These are phyloP conservation scores for Peziza echinospora DNA, from an alignment of 495 filamentous ascomycete genomes.

Conservation along the genomic window DNA sequence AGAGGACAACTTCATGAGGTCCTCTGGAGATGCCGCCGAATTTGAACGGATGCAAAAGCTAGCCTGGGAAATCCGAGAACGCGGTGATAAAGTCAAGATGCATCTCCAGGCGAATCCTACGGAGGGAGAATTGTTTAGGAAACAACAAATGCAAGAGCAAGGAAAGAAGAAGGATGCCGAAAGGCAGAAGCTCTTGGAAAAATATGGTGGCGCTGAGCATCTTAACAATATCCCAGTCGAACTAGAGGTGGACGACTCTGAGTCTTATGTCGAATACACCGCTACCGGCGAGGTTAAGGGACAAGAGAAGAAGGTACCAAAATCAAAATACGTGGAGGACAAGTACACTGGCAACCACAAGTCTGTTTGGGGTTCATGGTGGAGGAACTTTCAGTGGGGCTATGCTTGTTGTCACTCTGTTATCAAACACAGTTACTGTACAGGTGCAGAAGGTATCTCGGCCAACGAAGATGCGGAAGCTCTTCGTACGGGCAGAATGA, in stretches of 20 bases:
- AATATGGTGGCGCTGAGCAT: slow-evolving; percentile 60
- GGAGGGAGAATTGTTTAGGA: slow-evolving; percentile 61
- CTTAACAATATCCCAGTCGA: slow-evolving; percentile 39
- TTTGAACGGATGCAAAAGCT: slow-evolving; percentile 77
- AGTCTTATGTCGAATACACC: slow-evolving; percentile 90
- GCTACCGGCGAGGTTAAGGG: slow-evolving; percentile 77
- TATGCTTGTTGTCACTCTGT: slow-evolving; percentile 87
- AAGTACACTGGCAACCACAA: slow-evolving; percentile 77
- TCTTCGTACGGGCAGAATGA: slow-evolving; percentile 31
- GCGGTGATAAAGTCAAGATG: slow-evolving; percentile 43
- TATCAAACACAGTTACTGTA: slow-evolving; percentile 92
- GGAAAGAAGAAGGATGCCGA: slow-evolving; percentile 44
- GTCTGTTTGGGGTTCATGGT: slow-evolving; percentile 93
- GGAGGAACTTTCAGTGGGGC: slow-evolving; percentile 89
- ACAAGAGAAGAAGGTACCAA: slow-evolving; percentile 46
- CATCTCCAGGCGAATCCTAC: slow-evolving; percentile 96
- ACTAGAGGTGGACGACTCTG: slow-evolving; percentile 51
- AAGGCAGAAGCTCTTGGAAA: slow-evolving; percentile 51
- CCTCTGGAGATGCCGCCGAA: slow-evolving; percentile 81
- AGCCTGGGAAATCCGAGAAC: slow-evolving; percentile 89
- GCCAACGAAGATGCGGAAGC: slow-evolving; percentile 49
- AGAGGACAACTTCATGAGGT: slow-evolving; percentile 80
- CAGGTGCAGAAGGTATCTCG: slow-evolving; percentile 59
- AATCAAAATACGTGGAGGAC: slow-evolving; percentile 81
- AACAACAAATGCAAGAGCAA: slow-evolving; percentile 50